Base-by-base conservation (phyloP, 805 yeast genomes). In the Starmerella geochares region DNA sequence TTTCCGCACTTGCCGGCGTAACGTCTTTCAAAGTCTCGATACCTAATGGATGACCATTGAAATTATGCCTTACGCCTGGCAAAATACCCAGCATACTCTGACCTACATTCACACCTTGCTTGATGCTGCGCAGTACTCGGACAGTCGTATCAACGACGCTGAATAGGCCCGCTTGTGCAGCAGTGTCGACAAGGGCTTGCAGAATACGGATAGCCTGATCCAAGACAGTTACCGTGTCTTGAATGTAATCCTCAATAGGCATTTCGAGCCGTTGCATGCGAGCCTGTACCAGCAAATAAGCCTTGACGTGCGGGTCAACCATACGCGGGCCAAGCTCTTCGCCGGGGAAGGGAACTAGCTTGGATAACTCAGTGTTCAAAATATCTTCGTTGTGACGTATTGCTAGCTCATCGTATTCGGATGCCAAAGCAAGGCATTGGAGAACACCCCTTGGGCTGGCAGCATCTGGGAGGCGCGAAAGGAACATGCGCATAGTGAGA, bases 171-270 rank as follows among this genome's bases (percentile, higher is more conserved):
- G 80, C 61, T 58, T 90, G 96, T 2, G 95, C 78, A 1, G 92
- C 80, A 19, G 85, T 86, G 66, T 92, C 99, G 52, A 90, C 81
- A 57, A 77, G 82, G 0, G 97, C 96, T 63, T 92, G 98, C 48
- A 88, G 67, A 54, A 92, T 82, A 76, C 98, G 94, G 61, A 92
- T 71, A 7, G 94, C 79, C 68, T 92, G 98, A 62, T 94, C 99
- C 50, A 92, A 69, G 9, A 92, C 95, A 0, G 96, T 81, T 13
- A 87, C 78, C 0, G 95, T 87, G 65, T 92, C 98, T 62, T 90
- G 97, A 9, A 83, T 73, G 63, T 92, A 92, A 71, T 92, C 99
- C 0, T 95, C 94, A 60, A 92, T 85, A 1, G 97, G 98, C 43
- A 92, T 70, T 52, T 85, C 92, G 5, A 78, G 70, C 43, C 87